Base-by-base conservation (phyloP, 2,329 filamentous ascomycete species). In the Acarospora socialis region DNA sequence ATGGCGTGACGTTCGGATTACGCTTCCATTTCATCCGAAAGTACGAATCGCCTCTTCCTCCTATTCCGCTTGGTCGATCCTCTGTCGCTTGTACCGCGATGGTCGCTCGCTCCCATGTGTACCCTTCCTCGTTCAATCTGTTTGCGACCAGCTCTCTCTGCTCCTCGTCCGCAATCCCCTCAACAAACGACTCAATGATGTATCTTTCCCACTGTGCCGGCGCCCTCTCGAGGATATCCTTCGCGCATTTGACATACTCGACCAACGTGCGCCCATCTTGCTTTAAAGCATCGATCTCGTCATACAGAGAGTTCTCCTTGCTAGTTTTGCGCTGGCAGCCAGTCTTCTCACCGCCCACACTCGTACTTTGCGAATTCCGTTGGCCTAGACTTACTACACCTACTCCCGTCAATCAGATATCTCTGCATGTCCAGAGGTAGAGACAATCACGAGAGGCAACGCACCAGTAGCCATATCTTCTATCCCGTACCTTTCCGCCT, bases 141-240 rank as follows among this genome's bases (percentile, higher is more conserved):
- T 38, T 33, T 28, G 47, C 43, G n/a, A 54, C 12, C 4, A 24
- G 8, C 7, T 21, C 27, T 28, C 39, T 43, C n/a, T 43, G 27
- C 10, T 21, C 20, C 3, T 21, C n/a, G 33, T 48, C 43, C 5
- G 38, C 36, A 13, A 55, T 33, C 6, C 54, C 55, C 4, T 37
- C 36, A 33, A 57, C 42, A 35, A 59, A 56, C 2, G 39, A 38
- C 26, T 45, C 38, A 5, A 55, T 44, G 19, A 53, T 36, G 5
- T 37, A 22, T 2, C 33, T 26, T 21, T 51, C 47, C 12, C 39
- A 39, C 4, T 37, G 29, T 9, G 32, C 3, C 35, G 36, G 3
- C 37, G 43, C n/a, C 45, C 20, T n/a, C 12, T 9, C 17, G 10
- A 33, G 24, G 5, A 49, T 28, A 4, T 32, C 21, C 13, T 44